Base-by-base conservation (phyloP, 2,329 filamentous ascomycete species). In the Nigrospora osmanthi region DNA sequence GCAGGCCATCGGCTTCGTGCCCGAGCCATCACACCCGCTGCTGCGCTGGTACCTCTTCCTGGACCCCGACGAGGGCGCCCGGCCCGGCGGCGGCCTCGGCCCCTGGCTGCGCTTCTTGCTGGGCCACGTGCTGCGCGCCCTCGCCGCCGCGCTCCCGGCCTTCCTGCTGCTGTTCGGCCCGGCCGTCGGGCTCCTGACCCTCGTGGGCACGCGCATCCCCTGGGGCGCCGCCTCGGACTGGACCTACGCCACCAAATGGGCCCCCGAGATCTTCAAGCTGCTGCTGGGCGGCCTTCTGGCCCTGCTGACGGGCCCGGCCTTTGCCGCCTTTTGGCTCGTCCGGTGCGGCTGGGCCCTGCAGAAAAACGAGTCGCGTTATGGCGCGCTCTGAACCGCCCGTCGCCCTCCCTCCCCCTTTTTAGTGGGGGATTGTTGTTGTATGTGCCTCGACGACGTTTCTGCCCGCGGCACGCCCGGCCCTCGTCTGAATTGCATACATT, bases 291-390 rank as follows among this genome's bases (percentile, higher is more conserved):
- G 64, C 7, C 48, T 70, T 35, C 58, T 76, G 28, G 70, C 67
- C 7, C 49, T 75, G 38, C 42, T 75, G 36, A 69, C 67, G 35
- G 73, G 72, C 38, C 74, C 74, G 1, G 50, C 62, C 10, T 71
- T 75, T 59, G 70, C 68, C 33, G 52, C 64, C 16, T 73, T 75
- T 47, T 78, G 74, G 75, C 59, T 78, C 34, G 56, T 69, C 40
- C 65, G 70, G 45, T 71, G 68, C 11, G 73, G 72, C 0, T 76
- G 71, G 72, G 65, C 59, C 35, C 41, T 62, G 41, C 47, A 54
- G 48, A 55, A 52, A 40, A 54, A 53, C 34, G 57, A 58, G 43
- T 49, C 40, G 38, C 46, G 40, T 30, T 56, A 55, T 23, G 56
- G 53, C 14, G 51, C 55, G 44, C 40, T 44, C 17, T 53, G 42